These are phyloP conservation scores for Asterella californica DNA, from an alignment of 225 moss, liverwort and hornwort genomes.

Conservation along the genomic window DNA sequence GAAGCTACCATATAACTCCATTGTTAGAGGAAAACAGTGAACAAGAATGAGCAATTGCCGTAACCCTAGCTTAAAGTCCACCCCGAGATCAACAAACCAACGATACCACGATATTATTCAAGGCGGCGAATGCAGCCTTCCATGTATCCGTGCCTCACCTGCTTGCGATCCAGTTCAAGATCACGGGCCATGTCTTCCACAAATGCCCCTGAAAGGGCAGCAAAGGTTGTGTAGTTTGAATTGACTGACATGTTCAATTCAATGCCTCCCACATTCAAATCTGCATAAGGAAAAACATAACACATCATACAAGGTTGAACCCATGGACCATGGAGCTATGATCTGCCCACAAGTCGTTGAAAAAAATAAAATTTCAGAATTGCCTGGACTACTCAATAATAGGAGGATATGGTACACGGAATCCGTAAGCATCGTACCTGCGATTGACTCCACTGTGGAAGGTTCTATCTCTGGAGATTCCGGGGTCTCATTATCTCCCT, in stretches of 20 bases:
- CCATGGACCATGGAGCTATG: not conserved
- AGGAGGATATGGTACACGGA: not conserved
- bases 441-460: not conserved
- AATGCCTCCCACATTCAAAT: constrained; percentile 48
- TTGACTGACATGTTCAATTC: constrained; percentile 58
- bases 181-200: constrained; percentile 62
- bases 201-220: constrained; percentile 52
- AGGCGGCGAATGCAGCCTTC: not conserved
- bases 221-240: constrained; percentile 56
- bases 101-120: not conserved
- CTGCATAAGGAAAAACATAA: constrained; percentile 24
- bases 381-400: not conserved
- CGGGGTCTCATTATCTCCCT: constrained; percentile 8
- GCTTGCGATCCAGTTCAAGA: constrained; percentile 50
- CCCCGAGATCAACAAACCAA: not conserved
- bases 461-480: not conserved
- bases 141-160: constrained; percentile 39
- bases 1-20: not conserved
- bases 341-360: not conserved
- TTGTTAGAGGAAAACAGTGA: not conserved
- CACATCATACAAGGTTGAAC: not conserved
- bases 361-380: not conserved
- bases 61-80: not conserved
- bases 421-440: constrained; percentile 9
- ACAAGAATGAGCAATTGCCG: not conserved